Conservation (phyloP, 2,329 filamentous ascomycete genomes). For the Aspergillus quadricinctus region DNA sequence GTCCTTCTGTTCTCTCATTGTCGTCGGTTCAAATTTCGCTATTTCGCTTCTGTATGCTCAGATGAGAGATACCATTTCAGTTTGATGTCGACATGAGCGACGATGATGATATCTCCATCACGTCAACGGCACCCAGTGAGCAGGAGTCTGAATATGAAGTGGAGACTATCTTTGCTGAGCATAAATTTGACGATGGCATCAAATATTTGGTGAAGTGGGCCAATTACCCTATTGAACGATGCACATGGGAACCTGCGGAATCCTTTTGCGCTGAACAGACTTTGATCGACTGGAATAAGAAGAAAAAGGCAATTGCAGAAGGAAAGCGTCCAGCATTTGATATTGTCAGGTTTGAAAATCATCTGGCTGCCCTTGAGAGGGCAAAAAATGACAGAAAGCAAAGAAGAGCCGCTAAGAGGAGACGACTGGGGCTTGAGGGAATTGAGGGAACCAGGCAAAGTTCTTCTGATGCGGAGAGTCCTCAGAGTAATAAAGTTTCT, state of each 20-base stretch:
- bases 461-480: background rate
- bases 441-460: background rate
- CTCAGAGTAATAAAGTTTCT: background rate
- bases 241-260: slow-evolving; percentile 51
- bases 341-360: slow-evolving; percentile 26
- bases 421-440: slow-evolving; percentile 15
- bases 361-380: slow-evolving; percentile 15
- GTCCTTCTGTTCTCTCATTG: background rate
- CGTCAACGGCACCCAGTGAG: slow-evolving; percentile 47
- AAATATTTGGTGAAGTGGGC: slow-evolving; percentile 63
- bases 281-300: slow-evolving; percentile 39
- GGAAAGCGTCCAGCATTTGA: slow-evolving; percentile 31
- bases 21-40: background rate
- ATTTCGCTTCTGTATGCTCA: background rate
- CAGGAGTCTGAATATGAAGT: slow-evolving; percentile 51
- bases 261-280: slow-evolving; percentile 37
- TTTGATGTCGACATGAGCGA: slow-evolving; percentile 13
- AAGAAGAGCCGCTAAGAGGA: slow-evolving; percentile 26
- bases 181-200: slow-evolving; percentile 26
- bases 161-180: slow-evolving; percentile 51
- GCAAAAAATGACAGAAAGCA: slow-evolving; percentile 21
- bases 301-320: slow-evolving; percentile 27
- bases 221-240: slow-evolving; percentile 53
- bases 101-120: slow-evolving; percentile 54
- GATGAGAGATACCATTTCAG: slow-evolving; percentile 6